Percentiles rank a stretch among this genome's conserved stretches.
Conservation (phyloP, 1,284 basidiomycete genomes). For the Entoloma clypeatum region DNA sequence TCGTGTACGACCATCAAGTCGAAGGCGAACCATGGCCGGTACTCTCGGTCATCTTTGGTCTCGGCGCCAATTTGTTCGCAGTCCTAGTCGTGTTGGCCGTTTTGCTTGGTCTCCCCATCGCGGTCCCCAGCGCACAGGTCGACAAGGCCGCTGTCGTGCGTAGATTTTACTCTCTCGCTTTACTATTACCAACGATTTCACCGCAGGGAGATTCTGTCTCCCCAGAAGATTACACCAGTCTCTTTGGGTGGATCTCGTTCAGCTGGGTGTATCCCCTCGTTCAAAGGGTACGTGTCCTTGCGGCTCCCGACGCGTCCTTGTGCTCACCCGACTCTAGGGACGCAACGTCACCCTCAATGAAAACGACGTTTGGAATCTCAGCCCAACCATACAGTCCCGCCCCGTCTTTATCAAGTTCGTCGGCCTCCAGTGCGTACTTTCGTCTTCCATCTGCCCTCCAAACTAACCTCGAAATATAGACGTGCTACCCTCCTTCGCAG, state of each 20-base stretch:
- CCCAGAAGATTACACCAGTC: slow-evolving; percentile 73
- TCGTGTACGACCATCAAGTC: slow-evolving; percentile 5
- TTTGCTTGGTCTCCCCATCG: slow-evolving; percentile 55
- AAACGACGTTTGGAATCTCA: slow-evolving; percentile 68
- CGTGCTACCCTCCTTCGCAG: slow-evolving; percentile 56
- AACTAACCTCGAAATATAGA: slow-evolving; percentile 22
- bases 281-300: slow-evolving; percentile 31
- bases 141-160: slow-evolving; percentile 51
- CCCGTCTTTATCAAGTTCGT: slow-evolving; percentile 63
- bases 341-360: slow-evolving; percentile 61
- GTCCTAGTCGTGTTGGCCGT: slow-evolving; percentile 39
- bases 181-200: slow-evolving; percentile 2
- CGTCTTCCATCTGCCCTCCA: neutral
- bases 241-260: slow-evolving; percentile 80
- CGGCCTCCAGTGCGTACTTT: slow-evolving; percentile 32
- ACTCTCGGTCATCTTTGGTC: too few species aligned
- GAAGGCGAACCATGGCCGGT: too few species aligned
- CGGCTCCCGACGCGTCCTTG: neutral
- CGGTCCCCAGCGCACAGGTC: slow-evolving; percentile 45
- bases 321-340: slow-evolving; percentile 36
- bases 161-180: slow-evolving; percentile 8
- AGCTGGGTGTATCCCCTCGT: slow-evolving; percentile 74
- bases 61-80: slow-evolving; percentile 44
- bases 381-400: slow-evolving; percentile 63
- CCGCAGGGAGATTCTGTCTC: slow-evolving; percentile 50